phyloP scores from a whole-genome alignment of 805 yeast species.

The Zygosaccharomyces gambellarensis region DNA sequence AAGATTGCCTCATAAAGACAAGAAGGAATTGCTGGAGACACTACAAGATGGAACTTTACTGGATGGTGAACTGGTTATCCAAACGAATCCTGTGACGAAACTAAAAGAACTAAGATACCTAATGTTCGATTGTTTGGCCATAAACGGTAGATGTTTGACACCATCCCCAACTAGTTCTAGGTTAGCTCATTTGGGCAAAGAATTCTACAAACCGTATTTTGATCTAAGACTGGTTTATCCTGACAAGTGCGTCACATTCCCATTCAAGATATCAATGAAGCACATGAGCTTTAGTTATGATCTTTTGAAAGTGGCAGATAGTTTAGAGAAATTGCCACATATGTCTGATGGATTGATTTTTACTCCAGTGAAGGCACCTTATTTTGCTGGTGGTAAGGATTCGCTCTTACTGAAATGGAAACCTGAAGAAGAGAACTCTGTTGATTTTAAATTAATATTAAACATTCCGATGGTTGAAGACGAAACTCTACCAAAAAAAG shows the following conservation, averaged over 20 bases:
- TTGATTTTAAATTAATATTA: conserved; percentile 72
- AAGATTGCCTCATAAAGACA: conserved; percentile 32
- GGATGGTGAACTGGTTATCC: conserved; percentile 90
- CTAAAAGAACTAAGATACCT: conserved; percentile 69
- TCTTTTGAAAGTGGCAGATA: conserved; percentile 67
- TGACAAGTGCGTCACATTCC: conserved; percentile 67
- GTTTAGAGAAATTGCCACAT: conserved; percentile 70
- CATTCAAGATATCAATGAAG: conserved; percentile 82
- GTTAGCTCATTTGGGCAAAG: conserved; percentile 78
- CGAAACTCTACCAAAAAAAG: conserved; percentile 41
- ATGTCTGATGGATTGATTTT: conserved; percentile 91
- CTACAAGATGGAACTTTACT: conserved; percentile 84
- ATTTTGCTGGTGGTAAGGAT: conserved; percentile 79
- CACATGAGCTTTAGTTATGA: conserved; percentile 82
- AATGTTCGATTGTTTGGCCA: conserved; percentile 86
- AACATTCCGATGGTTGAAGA: conserved; percentile 36
- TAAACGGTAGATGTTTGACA: conserved; percentile 68
- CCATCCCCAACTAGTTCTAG: conserved; percentile 73
- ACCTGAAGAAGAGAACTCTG: conserved; percentile 90
- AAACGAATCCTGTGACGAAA: conserved; percentile 48
- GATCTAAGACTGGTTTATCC: conserved; percentile 66
- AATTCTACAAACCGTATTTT: conserved; percentile 76
- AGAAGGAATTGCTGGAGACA: conserved; percentile 36
- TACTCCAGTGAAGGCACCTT: conserved; percentile 86
- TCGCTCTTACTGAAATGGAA: conserved; percentile 88